A percentile compares a stretch with the other conserved stretches of the same genome.
These are phyloP conservation scores for Ceraceosorus guamensis DNA, from an alignment of 1,284 basidiomycete species.

Conservation along the genomic window DNA sequence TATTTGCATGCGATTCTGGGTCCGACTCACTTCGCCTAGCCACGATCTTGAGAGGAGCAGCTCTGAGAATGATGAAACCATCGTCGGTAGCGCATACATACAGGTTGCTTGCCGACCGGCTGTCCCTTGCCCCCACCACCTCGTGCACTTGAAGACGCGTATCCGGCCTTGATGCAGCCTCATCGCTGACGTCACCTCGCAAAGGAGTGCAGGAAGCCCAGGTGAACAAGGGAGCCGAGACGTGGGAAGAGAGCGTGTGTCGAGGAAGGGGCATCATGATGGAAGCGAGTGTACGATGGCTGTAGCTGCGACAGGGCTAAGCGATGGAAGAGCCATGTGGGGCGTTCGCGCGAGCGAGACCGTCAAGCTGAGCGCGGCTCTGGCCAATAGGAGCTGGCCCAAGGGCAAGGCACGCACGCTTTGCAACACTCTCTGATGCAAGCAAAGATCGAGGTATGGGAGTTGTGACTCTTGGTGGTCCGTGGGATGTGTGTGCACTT, in stretches of 20 bases:
- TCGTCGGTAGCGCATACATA: slow-evolving; percentile 33
- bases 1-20: no score
- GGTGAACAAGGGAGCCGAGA: slow-evolving; percentile 27
- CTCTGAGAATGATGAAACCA: slow-evolving; percentile 32
- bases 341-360: no score
- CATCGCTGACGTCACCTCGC: background rate
- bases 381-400: no score
- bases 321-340: no score
- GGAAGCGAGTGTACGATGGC: no score
- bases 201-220: slow-evolving; percentile 11
- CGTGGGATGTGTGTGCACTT: no score
- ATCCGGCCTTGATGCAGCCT: background rate
- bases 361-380: no score
- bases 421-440: no score
- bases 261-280: slow-evolving; percentile 30
- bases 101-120: slow-evolving; percentile 4
- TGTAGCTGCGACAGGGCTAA: no score
- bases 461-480: no score
- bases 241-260: slow-evolving; percentile 32
- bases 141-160: background rate
- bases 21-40: slow-evolving; percentile 12
- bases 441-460: no score
- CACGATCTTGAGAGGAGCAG: slow-evolving; percentile 26
- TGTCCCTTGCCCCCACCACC: background rate
- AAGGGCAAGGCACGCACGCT: no score